These are phyloP conservation scores for Lophiostoma macrostomum DNA, from an alignment of 495 filamentous ascomycete genomes.

Conservation along the genomic window DNA sequence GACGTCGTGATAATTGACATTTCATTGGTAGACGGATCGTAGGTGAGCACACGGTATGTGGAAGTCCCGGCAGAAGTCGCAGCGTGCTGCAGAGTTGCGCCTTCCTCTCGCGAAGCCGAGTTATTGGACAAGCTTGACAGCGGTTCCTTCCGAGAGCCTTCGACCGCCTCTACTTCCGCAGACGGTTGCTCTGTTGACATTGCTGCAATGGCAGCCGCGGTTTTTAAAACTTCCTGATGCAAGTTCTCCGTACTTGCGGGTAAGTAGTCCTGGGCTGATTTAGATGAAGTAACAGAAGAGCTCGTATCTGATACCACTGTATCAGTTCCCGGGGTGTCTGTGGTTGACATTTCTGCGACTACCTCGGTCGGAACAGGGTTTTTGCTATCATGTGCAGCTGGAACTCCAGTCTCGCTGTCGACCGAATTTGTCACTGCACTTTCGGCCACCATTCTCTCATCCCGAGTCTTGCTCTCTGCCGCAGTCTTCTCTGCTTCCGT, in stretches of 20 bases:
- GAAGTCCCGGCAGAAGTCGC: background rate
- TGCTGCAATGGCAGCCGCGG: too few species aligned
- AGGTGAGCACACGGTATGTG: conserved; percentile 15
- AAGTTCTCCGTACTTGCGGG: too few species aligned
- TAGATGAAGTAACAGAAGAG: background rate
- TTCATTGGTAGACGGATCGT: conserved; percentile 16
- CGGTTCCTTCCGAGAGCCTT: too few species aligned
- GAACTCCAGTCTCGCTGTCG: too few species aligned
- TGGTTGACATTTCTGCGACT: too few species aligned
- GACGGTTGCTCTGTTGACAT: too few species aligned
- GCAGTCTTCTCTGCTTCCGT: background rate
- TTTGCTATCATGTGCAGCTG: too few species aligned
- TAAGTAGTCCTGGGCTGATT: background rate
- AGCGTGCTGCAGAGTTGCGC: background rate
- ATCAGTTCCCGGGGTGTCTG: too few species aligned
- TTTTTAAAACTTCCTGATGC: too few species aligned
- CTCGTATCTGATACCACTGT: background rate
- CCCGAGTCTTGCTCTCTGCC: background rate
- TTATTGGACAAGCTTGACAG: background rate
- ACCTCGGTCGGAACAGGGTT: too few species aligned
- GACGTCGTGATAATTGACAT: conserved; percentile 1
- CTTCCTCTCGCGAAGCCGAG: background rate
- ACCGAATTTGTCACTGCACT: too few species aligned
- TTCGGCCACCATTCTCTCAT: background rate
- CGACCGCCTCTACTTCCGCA: too few species aligned